A percentile compares a stretch with the other conserved stretches of the same genome.
Evolutionary conservation across 257 asterid genomes (phyloP).

Genomic region (Rhazya stricta): DNA sequence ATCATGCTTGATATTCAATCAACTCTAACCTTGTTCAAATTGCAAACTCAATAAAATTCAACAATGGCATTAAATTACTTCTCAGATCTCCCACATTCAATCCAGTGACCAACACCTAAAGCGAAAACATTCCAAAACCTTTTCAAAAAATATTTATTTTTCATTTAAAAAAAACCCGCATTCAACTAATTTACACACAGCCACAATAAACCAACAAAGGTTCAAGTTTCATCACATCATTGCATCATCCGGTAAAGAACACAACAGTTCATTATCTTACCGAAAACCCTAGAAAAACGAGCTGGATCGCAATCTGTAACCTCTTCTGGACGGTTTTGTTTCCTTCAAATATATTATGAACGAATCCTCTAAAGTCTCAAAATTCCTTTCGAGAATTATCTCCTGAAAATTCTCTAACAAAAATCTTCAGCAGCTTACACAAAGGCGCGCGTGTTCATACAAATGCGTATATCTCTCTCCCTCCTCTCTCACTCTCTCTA

Average conservation of each 20-base stretch:
- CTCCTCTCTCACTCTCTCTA: background rate
- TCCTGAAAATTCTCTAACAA: conserved; percentile 19
- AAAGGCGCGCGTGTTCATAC: background rate
- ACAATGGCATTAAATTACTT: conserved; percentile 23
- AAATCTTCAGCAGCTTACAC: conserved; percentile 12
- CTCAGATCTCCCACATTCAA: conserved; percentile 32
- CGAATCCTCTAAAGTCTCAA: background rate
- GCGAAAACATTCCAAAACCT: background rate
- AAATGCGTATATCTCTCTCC: background rate
- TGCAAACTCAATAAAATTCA: conserved; percentile 6
- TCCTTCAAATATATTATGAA: background rate
- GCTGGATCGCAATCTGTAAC: conserved; percentile 32
- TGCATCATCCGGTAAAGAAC: background rate
- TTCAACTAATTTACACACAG: background rate
- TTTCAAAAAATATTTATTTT: background rate
- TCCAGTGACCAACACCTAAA: conserved; percentile 7
- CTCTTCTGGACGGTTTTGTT: background rate
- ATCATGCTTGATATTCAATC: background rate
- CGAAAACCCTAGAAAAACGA: conserved; percentile 18
- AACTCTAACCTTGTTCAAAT: background rate
- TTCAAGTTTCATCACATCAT: background rate
- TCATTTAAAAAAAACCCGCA: background rate
- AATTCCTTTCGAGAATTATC: background rate
- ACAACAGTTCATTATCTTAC: conserved; percentile 5
- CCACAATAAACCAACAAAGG: background rate